Base-by-base conservation (phyloP, 2,329 filamentous ascomycete species). In the Ascochyta koolunga region DNA sequence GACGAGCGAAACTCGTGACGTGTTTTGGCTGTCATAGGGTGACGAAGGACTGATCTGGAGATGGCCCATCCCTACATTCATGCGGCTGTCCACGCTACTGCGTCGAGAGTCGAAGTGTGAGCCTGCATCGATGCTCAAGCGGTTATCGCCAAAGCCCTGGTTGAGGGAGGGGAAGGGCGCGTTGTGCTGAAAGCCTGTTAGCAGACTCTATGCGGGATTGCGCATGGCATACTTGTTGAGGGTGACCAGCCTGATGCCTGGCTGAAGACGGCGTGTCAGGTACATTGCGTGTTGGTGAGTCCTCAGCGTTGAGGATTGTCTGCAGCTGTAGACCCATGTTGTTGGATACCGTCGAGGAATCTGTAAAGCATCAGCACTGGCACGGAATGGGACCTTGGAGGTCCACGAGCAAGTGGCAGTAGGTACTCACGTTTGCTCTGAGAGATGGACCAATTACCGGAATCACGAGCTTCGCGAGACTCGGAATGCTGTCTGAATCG, bases 11-110 rank as follows among this genome's bases (percentile, higher is more conserved):
- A 86, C 86, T 3, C 89, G 89, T 1, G 89, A 92, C 50, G 88
- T 86, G 72, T 93, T 92, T 64, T 89, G 86, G 70, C 86, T 91
- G 21, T 88, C 84, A 66, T 92, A 93, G 1, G 89, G 89, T 6
- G 88, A 89, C 2, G 81, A 81, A 39, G 82, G 83, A 45, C 86
- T 85, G 42, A 93, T 80, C 61, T 86, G 82, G 74, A 93, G 82
- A 39, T 90, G 87, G 51, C 81, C 83, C 72, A 93, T 87, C 38
- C 83, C 83, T 60, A 86, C 85, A 66, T 90, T 90, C 71, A 93
- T 87, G 58, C 89, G 84, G 73, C 89, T 91, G 73, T 93, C 89
- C 4, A 93, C 88, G 65, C 89, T 93, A 75, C 91, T 90, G 46
- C 90, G 84, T 53, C 89, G 83, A 41, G 87, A 86, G 42, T 87